These are phyloP conservation scores for Pilasporangium apinafurcum DNA, from an alignment of 352 stramenopile species.

Conservation along the genomic window DNA sequence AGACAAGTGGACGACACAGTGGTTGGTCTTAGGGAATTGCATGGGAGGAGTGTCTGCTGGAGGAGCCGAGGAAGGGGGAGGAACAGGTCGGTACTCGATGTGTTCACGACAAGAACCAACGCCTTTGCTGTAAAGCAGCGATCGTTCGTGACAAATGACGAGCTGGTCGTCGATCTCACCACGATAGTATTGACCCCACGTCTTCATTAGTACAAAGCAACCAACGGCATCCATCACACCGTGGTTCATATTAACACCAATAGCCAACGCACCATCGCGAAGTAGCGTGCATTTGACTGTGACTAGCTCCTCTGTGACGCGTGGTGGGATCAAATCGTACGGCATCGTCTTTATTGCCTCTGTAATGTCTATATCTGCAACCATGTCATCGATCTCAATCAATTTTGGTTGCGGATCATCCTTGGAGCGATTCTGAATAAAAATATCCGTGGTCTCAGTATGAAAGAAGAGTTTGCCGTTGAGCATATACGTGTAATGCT, in stretches of 20 bases:
- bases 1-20: not conserved
- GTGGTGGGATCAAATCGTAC: not conserved
- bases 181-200: slow-evolving; percentile 9
- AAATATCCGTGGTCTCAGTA: not conserved
- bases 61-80: too few relatives aligned
- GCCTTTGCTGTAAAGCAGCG: not conserved
- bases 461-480: not conserved
- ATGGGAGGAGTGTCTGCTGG: too few relatives aligned
- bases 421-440: not conserved
- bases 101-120: not conserved
- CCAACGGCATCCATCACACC: slow-evolving; percentile 4
- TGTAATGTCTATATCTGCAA: too few relatives aligned
- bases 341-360: too few relatives aligned
- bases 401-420: too few relatives aligned
- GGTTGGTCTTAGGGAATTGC: slow-evolving; percentile 1
- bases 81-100: slow-evolving; percentile 2
- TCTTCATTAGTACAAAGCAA: slow-evolving; percentile 5
- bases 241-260: slow-evolving; percentile 8
- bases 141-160: slow-evolving; percentile 2
- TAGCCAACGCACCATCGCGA: slow-evolving; percentile 2
- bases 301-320: not conserved
- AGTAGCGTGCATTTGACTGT: slow-evolving; percentile 5
- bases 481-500: slow-evolving; percentile 5
- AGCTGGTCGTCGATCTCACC: not conserved
- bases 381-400: not conserved